These are phyloP conservation scores for Penicillium paxilli DNA, from an alignment of 495 filamentous ascomycete genomes.

Conservation along the genomic window DNA sequence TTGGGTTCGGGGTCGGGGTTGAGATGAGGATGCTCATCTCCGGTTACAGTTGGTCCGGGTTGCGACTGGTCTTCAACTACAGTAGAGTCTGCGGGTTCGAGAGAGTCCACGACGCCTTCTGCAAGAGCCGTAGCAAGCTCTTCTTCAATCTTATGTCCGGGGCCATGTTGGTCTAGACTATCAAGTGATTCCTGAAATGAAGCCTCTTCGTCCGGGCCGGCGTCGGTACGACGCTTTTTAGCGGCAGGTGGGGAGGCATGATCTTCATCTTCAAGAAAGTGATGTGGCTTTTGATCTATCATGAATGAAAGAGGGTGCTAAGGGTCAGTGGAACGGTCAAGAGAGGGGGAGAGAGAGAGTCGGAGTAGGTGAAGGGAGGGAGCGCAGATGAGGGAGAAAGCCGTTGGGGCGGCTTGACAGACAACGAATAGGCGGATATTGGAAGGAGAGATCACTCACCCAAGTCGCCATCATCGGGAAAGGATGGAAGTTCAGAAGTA, in stretches of 20 bases:
- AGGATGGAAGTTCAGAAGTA: conserved; percentile 31
- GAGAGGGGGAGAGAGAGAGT: background rate
- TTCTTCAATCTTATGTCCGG: conserved; percentile 44
- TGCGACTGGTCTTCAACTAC: conserved; percentile 19
- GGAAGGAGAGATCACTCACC: conserved; percentile 31
- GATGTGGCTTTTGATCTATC: conserved; percentile 32
- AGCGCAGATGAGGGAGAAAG: background rate
- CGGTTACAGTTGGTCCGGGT: conserved; percentile 16
- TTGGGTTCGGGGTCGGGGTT: too few relatives aligned
- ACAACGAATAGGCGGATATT: background rate
- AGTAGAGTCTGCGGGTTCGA: conserved; percentile 20
- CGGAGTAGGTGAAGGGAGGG: background rate
- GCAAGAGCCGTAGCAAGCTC: conserved; percentile 42
- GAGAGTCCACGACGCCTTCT: conserved; percentile 29
- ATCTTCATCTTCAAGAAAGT: conserved; percentile 36
- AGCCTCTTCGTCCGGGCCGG: conserved; percentile 27
- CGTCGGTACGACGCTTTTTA: conserved; percentile 45
- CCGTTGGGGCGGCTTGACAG: background rate
- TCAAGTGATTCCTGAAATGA: conserved; percentile 15
- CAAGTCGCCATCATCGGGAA: conserved; percentile 32
- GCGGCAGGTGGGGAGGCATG: conserved; percentile 38
- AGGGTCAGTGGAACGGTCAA: background rate
- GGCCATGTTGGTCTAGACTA: conserved; percentile 23
- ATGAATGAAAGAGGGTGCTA: background rate
- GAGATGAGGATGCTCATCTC: too few relatives aligned